phyloP scores from a whole-genome alignment of 1,284 basidiomycete genomes.

The Trichosporon sp. region DNA sequence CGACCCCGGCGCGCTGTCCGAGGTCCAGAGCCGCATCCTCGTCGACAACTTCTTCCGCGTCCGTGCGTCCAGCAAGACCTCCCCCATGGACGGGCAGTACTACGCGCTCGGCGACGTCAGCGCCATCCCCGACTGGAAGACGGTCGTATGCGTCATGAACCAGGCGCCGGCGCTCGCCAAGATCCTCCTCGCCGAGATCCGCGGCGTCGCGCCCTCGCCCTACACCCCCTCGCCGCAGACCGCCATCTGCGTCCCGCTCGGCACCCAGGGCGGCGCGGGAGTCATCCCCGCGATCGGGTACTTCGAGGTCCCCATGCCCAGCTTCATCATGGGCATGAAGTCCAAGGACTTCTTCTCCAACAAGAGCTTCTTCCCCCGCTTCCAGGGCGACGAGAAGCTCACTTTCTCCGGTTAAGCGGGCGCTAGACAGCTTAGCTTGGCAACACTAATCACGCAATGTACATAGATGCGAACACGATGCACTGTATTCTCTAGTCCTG shows the following conservation, averaged over 20 bases:
- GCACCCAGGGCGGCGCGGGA: conserved; percentile 29
- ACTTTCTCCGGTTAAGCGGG: not conserved
- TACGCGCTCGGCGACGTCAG: conserved; percentile 47
- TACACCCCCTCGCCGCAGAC: conserved; percentile 26
- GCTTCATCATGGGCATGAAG: conserved; percentile 33
- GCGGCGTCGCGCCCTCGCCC: conserved; percentile 26
- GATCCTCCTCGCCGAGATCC: conserved; percentile 34
- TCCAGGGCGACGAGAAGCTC: conserved; percentile 34
- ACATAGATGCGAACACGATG: not conserved
- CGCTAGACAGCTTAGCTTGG: no score
- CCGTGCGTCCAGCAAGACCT: conserved; percentile 16
- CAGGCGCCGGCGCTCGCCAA: conserved; percentile 19
- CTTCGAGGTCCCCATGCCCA: conserved; percentile 26
- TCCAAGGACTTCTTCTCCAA: conserved; percentile 28
- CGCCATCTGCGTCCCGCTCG: conserved; percentile 35
- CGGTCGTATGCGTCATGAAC: conserved; percentile 23
- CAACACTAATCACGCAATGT: not conserved
- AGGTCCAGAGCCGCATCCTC: conserved; percentile 29
- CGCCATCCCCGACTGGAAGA: conserved; percentile 36
- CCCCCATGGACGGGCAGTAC: conserved; percentile 31
- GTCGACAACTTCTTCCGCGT: conserved; percentile 45
- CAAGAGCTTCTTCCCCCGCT: conserved; percentile 26
- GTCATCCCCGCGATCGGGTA: conserved; percentile 21
- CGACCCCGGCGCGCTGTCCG: conserved; percentile 39
- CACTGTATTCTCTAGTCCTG: not conserved